Base-by-base conservation (phyloP, 2,329 filamentous ascomycete genomes). In the Colletotrichum aenigma region DNA sequence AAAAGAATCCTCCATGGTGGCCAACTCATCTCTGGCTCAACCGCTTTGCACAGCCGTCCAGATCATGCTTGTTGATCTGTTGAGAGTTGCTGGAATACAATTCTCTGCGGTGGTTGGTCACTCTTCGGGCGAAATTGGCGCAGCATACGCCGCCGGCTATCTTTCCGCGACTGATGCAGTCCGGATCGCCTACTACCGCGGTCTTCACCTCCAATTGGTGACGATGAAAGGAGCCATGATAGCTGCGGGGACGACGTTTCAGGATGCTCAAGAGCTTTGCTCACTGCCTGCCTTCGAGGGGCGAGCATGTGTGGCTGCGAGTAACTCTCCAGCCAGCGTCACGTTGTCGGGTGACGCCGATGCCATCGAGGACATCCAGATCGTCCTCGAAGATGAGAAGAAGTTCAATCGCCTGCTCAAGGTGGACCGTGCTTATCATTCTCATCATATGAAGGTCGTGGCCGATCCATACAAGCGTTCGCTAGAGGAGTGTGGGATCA, bases 111-210 rank as follows among this genome's bases (percentile, higher is more conserved):
- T 87, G 0, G 83, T 88, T 5, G 88, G 88, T 3, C 88, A 90
- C 77, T 89, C 87, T 0, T 87, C 86, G 0, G 88, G 88, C 2
- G 88, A 90, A 76, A 89, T 90, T 16, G 87, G 80, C 1, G 88
- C 88, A 0, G 89, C 87, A 0, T 91, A 89, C 77, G 87, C 88
- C 0, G 85, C 87, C 0, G 88, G 88, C 0, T 81, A 84, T 21
- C 68, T 91, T 3, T 68, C 70, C 10, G 15, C 38, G 4, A 66
- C 43, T 3, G 78, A 82, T 28, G 82, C 82, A 5, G 79, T 83
- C 9, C 43, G 76, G 0, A 78, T 82, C 7, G 78, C 77, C 58
- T 81, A 79, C 75, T 66, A 75, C 30, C 75, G 75, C 10, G 75
- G 75, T 77, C 76, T 30, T 9, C 64, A 9, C 32, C 66, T 21